Evolutionary conservation across 129 eudicot species (phyloP).

Genomic region (Erigeron canadensis): DNA sequence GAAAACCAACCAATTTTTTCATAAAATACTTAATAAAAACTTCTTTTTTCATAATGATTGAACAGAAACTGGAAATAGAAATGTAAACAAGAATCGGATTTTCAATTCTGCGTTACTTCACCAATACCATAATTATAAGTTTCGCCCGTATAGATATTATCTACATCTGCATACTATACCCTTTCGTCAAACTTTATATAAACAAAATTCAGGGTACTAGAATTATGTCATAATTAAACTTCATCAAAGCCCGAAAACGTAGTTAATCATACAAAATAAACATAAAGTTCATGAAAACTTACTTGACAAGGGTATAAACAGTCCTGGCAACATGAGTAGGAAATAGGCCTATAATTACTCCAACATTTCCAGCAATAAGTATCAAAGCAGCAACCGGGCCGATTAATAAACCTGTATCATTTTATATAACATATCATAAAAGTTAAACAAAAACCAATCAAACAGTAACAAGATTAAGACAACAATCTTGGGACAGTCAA

Average conservation of each 20-base stretch:
- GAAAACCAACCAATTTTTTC: background rate
- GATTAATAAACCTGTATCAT: conserved; percentile 68
- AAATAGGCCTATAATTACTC: conserved; percentile 72
- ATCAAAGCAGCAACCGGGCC: conserved; percentile 93
- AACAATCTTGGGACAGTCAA: conserved; percentile 11
- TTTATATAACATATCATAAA: background rate
- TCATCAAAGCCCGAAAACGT: background rate
- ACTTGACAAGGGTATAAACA: conserved; percentile 81
- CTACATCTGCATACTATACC: too few relatives aligned
- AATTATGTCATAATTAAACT: background rate
- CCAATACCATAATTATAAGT: too few relatives aligned
- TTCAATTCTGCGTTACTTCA: too few relatives aligned
- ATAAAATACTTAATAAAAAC: background rate
- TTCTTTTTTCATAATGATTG: too few relatives aligned
- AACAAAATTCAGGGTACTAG: background rate
- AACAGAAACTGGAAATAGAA: too few relatives aligned
- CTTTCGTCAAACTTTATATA: too few relatives aligned
- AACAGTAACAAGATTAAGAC: conserved; percentile 11
- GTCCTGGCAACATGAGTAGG: conserved; percentile 96
- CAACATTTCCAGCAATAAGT: conserved; percentile 71
- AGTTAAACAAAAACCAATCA: background rate
- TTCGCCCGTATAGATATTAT: too few relatives aligned
- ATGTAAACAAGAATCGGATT: too few relatives aligned
- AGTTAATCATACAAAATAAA: background rate
- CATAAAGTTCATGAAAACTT: conserved; percentile 29